Evolutionary conservation across 2,329 filamentous ascomycete species (phyloP).

Genomic region (Scopulariopsis brevicaulis): DNA sequence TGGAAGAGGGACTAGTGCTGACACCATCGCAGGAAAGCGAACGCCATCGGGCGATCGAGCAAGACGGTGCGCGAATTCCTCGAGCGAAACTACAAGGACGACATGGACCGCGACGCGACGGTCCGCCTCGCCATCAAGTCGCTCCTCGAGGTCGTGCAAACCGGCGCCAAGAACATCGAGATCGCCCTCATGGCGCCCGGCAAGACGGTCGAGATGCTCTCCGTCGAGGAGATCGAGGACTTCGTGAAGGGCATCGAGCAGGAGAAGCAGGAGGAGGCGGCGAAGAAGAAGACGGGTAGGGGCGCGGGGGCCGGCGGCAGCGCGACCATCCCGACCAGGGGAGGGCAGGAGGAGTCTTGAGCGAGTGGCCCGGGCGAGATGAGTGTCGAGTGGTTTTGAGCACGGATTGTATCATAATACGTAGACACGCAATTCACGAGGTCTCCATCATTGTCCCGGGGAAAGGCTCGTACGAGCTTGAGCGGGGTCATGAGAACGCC

Average conservation of each 20-base stretch:
- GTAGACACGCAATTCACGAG: constrained; percentile 1
- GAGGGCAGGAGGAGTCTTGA: constrained; percentile 25
- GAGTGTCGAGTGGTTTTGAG: background rate
- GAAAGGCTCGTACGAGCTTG: background rate
- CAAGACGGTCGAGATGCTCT: constrained; percentile 84
- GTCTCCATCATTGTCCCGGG: background rate
- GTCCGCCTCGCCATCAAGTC: constrained; percentile 98
- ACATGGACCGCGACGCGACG: constrained; percentile 92
- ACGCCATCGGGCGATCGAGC: constrained; percentile 94
- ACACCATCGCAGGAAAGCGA: constrained; percentile 72
- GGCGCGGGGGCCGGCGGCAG: constrained; percentile 58
- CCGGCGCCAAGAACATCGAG: constrained; percentile 98
- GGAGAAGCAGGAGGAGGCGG: constrained; percentile 98
- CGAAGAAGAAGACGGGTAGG: constrained; percentile 85
- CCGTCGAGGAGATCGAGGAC: constrained; percentile 88
- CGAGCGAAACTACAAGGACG: constrained; percentile 96
- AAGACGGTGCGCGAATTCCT: constrained; percentile 99
- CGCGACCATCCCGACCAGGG: constrained; percentile 64
- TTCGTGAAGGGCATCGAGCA: constrained; percentile 99
- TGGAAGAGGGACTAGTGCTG: background rate
- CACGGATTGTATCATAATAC: constrained; percentile 5
- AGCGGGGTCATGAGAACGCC: background rate
- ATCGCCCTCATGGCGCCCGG: constrained; percentile 96
- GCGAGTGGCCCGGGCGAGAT: background rate
- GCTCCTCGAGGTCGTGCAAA: constrained; percentile 93